phyloP scores from a whole-genome alignment of 352 stramenopile genomes.

The Phytophthora macrochlamydospora region DNA sequence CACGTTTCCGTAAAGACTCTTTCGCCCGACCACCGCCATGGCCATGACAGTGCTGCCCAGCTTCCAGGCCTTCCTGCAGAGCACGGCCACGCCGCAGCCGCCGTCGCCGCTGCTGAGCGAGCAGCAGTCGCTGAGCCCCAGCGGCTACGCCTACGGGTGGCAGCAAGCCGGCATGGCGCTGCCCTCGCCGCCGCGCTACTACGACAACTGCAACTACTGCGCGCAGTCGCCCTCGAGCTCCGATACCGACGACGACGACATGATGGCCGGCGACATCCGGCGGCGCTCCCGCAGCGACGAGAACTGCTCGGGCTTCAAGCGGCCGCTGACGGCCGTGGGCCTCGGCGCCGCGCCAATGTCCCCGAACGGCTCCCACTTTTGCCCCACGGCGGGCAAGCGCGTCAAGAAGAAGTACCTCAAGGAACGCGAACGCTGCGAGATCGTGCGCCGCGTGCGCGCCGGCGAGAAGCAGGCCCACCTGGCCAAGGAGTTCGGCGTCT shows the following conservation, averaged over 20 bases:
- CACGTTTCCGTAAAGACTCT: constrained; percentile 3
- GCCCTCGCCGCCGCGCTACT: constrained; percentile 12
- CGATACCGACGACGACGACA: constrained; percentile 38
- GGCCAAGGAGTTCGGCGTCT: constrained; percentile 70
- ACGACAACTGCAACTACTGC: constrained; percentile 18
- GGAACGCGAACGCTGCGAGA: constrained; percentile 65
- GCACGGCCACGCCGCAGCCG: constrained; percentile 32
- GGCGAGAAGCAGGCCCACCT: constrained; percentile 69
- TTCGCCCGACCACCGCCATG: constrained; percentile 23
- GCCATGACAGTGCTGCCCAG: constrained; percentile 55
- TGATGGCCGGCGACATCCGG: constrained; percentile 8
- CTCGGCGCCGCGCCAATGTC: constrained; percentile 22
- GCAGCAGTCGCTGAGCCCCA: constrained; percentile 11
- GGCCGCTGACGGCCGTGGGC: constrained; percentile 22
- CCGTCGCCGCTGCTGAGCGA: constrained; percentile 26
- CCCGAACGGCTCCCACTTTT: constrained; percentile 10
- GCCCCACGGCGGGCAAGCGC: constrained; percentile 31
- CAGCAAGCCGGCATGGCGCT: constrained; percentile 19
- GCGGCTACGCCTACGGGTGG: constrained; percentile 24
- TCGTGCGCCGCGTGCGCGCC: constrained; percentile 58
- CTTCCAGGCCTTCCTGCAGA: constrained; percentile 65
- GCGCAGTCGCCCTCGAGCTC: constrained; percentile 27
- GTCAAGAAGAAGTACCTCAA: constrained; percentile 78
- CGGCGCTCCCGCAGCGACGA: constrained; percentile 11
- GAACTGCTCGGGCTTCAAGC: constrained; percentile 28